phyloP scores from a whole-genome alignment of 768 basidiomycete genomes.

The Amylocystis lapponica region DNA sequence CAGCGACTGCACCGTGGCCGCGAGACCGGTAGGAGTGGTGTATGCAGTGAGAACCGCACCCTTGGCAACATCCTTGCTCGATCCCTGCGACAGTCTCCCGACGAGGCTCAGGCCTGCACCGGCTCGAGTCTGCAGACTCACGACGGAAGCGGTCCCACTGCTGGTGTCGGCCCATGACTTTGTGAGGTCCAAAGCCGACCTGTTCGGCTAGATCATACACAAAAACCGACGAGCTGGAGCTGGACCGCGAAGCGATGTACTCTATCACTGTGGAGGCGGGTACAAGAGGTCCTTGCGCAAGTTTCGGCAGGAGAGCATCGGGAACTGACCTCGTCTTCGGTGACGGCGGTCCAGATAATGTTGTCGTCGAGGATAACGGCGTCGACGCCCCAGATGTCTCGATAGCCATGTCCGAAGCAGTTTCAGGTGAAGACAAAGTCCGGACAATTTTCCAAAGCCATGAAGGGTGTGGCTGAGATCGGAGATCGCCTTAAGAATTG shows the following conservation, averaged over 20 bases:
- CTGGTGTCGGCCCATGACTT: conserved; percentile 51
- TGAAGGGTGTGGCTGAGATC: too few relatives aligned
- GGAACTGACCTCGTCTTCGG: conserved; percentile 28
- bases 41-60: conserved; percentile 69
- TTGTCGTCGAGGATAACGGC: conserved; percentile 27
- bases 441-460: too few relatives aligned
- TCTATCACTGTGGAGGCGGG: conserved; percentile 65
- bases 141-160: conserved; percentile 44
- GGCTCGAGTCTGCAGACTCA: conserved; percentile 73
- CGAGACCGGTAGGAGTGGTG: conserved; percentile 79
- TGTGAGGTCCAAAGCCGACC: conserved; percentile 72
- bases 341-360: conserved; percentile 27
- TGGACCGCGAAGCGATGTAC: conserved; percentile 52
- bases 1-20: conserved; percentile 77
- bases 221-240: conserved; percentile 63
- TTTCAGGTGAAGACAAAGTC: neutral
- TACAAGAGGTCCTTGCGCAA: conserved; percentile 9
- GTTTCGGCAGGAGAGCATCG: conserved; percentile 6
- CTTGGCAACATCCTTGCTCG: conserved; percentile 58
- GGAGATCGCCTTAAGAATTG: too few relatives aligned
- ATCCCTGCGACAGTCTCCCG: conserved; percentile 74
- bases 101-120: conserved; percentile 80
- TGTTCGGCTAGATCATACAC: conserved; percentile 82
- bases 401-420: conserved; percentile 23
- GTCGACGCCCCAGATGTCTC: conserved; percentile 22